Conservation (phyloP, 1,284 basidiomycete species). For the Ustilago nuda region DNA sequence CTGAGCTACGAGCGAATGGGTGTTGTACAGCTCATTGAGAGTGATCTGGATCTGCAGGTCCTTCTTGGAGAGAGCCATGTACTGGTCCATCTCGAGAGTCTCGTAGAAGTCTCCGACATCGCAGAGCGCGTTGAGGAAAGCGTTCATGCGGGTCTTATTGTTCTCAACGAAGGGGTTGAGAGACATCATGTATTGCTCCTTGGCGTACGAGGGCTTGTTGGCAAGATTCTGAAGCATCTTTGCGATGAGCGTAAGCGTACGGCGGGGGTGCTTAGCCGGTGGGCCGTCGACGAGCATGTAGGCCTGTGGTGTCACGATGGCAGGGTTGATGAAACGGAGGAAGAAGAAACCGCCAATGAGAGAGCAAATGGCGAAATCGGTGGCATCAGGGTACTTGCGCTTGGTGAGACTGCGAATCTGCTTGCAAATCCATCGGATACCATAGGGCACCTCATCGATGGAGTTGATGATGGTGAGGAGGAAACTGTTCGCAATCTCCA, state of each 20-base stretch:
- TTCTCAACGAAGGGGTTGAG: slow-evolving; percentile 98
- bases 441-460: slow-evolving; percentile 96
- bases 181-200: slow-evolving; percentile 98
- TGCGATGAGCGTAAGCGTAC: slow-evolving; percentile 95
- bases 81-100: slow-evolving; percentile 99
- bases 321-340: slow-evolving; percentile 98
- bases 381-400: slow-evolving; percentile 97
- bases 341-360: slow-evolving; percentile 99
- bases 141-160: slow-evolving; percentile 96
- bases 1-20: slow-evolving; percentile 91
- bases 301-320: slow-evolving; percentile 99
- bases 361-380: slow-evolving; percentile 96
- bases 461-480: slow-evolving; percentile 97
- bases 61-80: slow-evolving; percentile 99
- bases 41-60: slow-evolving; percentile 98
- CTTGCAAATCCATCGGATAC: slow-evolving; percentile 99
- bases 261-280: slow-evolving; percentile 94
- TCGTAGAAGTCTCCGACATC: slow-evolving; percentile 99
- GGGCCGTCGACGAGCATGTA: slow-evolving; percentile 99
- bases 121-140: slow-evolving; percentile 94
- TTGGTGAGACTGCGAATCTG: slow-evolving; percentile 96
- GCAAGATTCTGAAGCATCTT: slow-evolving; percentile 99
- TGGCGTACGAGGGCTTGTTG: slow-evolving; percentile 97
- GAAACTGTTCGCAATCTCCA: slow-evolving; percentile 99
- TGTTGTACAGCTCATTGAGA: slow-evolving; percentile 98